These are phyloP conservation scores for Monilinia aucupariae DNA, from an alignment of 2,329 filamentous ascomycete genomes.

Conservation along the genomic window DNA sequence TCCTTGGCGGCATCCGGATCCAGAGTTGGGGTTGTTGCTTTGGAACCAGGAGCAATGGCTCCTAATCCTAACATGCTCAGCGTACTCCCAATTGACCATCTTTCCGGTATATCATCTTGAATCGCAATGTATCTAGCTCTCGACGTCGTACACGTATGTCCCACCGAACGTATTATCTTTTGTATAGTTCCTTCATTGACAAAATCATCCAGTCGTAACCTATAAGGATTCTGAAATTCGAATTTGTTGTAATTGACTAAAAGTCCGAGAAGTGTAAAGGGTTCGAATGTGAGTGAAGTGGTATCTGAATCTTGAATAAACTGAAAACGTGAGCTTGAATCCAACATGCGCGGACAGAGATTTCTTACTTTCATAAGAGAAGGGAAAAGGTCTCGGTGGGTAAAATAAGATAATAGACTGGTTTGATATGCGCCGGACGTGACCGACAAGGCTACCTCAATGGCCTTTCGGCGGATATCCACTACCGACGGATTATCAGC, in stretches of 20 bases:
- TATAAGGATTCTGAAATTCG: constrained; percentile 95
- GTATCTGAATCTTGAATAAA: constrained; percentile 75
- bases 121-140: constrained; percentile 76
- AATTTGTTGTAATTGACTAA: constrained; percentile 99
- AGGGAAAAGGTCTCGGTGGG: constrained; percentile 89
- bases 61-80: constrained; percentile 81
- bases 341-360: neutral
- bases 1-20: constrained; percentile 77
- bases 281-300: constrained; percentile 58
- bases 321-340: constrained; percentile 39
- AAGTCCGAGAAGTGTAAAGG: constrained; percentile 78
- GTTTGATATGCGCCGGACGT: constrained; percentile 95
- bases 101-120: constrained; percentile 84
- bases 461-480: constrained; percentile 70
- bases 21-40: constrained; percentile 55
- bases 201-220: constrained; percentile 86
- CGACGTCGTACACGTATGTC: constrained; percentile 61
- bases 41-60: constrained; percentile 63
- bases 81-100: constrained; percentile 78
- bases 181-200: constrained; percentile 85
- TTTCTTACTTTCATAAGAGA: constrained; percentile 78
- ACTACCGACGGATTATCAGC: constrained; percentile 45
- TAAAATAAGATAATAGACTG: constrained; percentile 88
- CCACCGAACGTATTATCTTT: constrained; percentile 72
- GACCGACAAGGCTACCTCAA: constrained; percentile 75